Conservation (phyloP, 257 asterid genomes). For the Rubia yunnanensis region DNA sequence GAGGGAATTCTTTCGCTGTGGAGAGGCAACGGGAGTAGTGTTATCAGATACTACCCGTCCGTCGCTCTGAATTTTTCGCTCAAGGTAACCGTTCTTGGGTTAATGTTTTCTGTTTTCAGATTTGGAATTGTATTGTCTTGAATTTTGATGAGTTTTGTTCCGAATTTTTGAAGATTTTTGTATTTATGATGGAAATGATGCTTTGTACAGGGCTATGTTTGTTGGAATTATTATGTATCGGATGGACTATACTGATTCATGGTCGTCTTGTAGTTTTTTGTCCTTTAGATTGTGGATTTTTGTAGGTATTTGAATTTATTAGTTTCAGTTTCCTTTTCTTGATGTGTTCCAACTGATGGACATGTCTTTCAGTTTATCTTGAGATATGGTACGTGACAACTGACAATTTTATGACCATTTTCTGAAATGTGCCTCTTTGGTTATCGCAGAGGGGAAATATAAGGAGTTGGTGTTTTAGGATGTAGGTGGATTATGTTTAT, state of each 20-base stretch:
- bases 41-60: constrained; percentile 89
- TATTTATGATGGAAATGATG: not conserved
- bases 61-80: constrained; percentile 96
- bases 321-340: not conserved
- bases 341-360: not conserved
- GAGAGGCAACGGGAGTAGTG: constrained; percentile 99
- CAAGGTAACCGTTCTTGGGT: constrained; percentile 41
- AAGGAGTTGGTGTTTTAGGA: not conserved
- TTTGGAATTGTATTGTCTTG: not conserved
- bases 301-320: not conserved
- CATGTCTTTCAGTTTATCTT: not conserved
- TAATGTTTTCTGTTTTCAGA: not conserved
- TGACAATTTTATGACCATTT: not conserved
- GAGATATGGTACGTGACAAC: not conserved
- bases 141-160: not conserved
- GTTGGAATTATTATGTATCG: not conserved
- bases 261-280: not conserved
- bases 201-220: not conserved
- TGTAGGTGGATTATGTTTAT: not conserved
- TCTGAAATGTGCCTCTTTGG: not conserved
- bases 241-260: not conserved
- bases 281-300: not conserved
- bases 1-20: constrained; percentile 84
- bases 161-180: not conserved
- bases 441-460: not conserved